Evolutionary conservation across 2,329 filamentous ascomycete genomes (phyloP), one percentile per base, ranked within the genome.

Genomic region (Diaporthe capsici): DNA sequence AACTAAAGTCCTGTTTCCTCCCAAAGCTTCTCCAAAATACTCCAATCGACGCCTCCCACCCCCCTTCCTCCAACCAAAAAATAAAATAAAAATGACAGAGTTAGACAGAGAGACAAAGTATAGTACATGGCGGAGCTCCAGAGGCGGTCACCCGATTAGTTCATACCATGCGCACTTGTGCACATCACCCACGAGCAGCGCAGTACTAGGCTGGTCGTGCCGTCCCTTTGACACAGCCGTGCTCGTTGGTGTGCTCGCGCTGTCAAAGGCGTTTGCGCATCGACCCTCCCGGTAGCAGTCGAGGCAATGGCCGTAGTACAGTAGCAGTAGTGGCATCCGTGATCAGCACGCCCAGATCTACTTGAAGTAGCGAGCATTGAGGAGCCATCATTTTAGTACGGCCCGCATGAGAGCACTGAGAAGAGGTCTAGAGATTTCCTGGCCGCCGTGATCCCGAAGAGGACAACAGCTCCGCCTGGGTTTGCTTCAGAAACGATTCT

Each of bases 401-500:
- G 47, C 47, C 65, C 31, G 65, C 65, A 68, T 68, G 34, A 53
- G 31, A 53, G 34, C 42, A 53, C 6, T 20, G 65, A 37, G 47
- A 42, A n/a, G 20, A 39, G 31, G 13, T n/a, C 22, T 68, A 51
- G 65, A 53, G n/a, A 15, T 22, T 51, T 28, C 28, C 22, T 70
- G 49, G 49, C 15, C 42, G 65, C 31, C 34, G 22, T 55, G 49
- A 17, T 55, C 65, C 65, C 34, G 49, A 70, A 70, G 3, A 53
- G 49, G 65, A 42, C 65, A 70, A 70, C 22, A 55, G n/a, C 65
- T 70, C 65, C 65, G 65, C 65, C 65, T 55, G 49, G 65, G 65
- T 70, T 70, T 70, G 65, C 65, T 70, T 70, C 65, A 70, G 65
- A 70, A 70, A 47, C 65, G 65, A 39, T 70, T 37, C 49, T 70